phyloP scores from a whole-genome alignment of 1,139 yeast species.

The Candida mesenterica region DNA sequence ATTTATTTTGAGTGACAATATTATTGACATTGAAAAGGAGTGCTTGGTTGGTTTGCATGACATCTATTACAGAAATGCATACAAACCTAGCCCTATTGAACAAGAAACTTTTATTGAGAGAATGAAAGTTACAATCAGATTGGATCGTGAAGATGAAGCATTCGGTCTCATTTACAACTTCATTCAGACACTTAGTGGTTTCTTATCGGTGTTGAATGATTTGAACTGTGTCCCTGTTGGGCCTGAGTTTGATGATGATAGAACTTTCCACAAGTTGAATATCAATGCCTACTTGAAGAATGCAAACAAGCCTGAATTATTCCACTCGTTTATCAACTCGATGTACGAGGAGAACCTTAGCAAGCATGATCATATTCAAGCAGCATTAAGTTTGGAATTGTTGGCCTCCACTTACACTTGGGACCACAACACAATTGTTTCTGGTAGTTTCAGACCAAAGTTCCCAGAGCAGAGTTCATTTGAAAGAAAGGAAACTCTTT shows the following conservation, averaged over 20 bases:
- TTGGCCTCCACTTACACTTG: constrained; percentile 77
- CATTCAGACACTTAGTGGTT: constrained; percentile 58
- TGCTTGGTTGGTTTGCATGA: constrained; percentile 63
- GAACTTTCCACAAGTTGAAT: constrained; percentile 77
- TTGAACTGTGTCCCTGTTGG: constrained; percentile 76
- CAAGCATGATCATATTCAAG: constrained; percentile 71
- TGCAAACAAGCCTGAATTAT: constrained; percentile 77
- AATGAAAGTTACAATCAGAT: constrained; percentile 49
- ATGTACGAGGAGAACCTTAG: constrained; percentile 65
- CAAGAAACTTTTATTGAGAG: constrained; percentile 53
- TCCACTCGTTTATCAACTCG: constrained; percentile 73
- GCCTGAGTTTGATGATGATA: constrained; percentile 82
- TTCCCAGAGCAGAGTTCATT: constrained; percentile 80
- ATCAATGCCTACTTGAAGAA: constrained; percentile 76
- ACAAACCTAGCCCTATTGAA: constrained; percentile 56
- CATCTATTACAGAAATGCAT: constrained; percentile 55
- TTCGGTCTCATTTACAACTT: constrained; percentile 51
- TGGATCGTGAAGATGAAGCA: constrained; percentile 70
- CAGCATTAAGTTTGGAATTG: constrained; percentile 76
- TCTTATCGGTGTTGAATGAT: constrained; percentile 65
- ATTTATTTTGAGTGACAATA: constrained; percentile 56
- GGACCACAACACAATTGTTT: constrained; percentile 60
- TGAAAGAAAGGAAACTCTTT: constrained; percentile 75
- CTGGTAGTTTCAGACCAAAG: constrained; percentile 62
- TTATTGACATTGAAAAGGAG: constrained; percentile 63